phyloP scores from a whole-genome alignment of 129 eudicot species.

The Chrysanthemum lavandulifolium region DNA sequence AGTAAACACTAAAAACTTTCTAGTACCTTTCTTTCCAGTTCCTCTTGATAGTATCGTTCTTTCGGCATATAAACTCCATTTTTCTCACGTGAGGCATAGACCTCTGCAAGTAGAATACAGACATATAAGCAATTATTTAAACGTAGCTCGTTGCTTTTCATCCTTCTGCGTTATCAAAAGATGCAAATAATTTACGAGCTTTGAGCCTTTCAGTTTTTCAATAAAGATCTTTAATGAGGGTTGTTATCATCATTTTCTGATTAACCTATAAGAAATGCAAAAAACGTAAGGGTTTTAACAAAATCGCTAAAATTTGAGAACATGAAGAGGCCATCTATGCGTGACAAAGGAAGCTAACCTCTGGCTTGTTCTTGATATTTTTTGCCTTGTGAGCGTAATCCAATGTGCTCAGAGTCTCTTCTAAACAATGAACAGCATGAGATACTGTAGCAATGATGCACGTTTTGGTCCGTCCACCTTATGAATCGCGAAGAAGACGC shows the following conservation, averaged over 20 bases:
- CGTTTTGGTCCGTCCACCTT: slow-evolving; percentile 98
- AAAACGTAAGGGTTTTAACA: neutral
- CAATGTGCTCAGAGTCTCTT: slow-evolving; percentile 92
- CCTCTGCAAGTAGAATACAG: slow-evolving; percentile 47
- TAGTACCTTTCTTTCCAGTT: slow-evolving; percentile 84
- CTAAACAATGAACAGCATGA: slow-evolving; percentile 97
- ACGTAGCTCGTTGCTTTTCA: too few relatives aligned
- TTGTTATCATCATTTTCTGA: slow-evolving; percentile 97
- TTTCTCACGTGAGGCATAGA: slow-evolving; percentile 93
- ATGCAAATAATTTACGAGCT: slow-evolving; percentile 46
- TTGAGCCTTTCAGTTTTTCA: slow-evolving; percentile 94
- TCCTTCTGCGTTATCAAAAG: neutral
- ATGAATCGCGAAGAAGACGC: slow-evolving; percentile 88
- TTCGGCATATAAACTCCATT: slow-evolving; percentile 96
- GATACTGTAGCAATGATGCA: slow-evolving; percentile 99
- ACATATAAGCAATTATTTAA: neutral
- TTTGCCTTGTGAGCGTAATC: slow-evolving; percentile 98
- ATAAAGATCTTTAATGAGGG: slow-evolving; percentile 91
- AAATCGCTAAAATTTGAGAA: neutral
- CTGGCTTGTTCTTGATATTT: slow-evolving; percentile 85
- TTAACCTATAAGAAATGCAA: slow-evolving; percentile 54
- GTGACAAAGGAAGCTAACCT: slow-evolving; percentile 43
- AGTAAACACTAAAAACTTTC: too few relatives aligned
- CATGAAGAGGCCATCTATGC: neutral
- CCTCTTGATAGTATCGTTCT: slow-evolving; percentile 95